These are phyloP conservation scores for Brettanomyces naardenensis DNA, from an alignment of 805 yeast species.

Conservation along the genomic window DNA sequence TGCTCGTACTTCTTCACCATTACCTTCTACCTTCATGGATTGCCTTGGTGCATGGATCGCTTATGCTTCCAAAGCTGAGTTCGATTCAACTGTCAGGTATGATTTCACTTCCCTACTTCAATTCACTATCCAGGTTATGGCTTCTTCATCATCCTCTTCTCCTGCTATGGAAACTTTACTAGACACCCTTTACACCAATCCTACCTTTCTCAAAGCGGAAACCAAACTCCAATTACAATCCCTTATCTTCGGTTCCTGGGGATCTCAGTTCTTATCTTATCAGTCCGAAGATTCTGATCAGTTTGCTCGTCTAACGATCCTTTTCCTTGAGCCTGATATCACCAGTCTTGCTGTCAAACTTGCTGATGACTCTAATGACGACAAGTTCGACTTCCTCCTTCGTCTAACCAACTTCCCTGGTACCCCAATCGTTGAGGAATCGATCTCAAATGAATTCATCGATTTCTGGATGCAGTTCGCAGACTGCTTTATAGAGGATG, in stretches of 20 bases:
- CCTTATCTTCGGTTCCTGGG: conserved; percentile 40
- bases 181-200: conserved; percentile 40
- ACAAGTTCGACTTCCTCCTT: conserved; percentile 40
- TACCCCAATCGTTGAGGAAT: conserved; percentile 51
- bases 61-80: conserved; percentile 31
- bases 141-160: conserved; percentile 6
- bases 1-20: conserved; percentile 1
- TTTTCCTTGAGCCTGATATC: conserved; percentile 40
- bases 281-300: conserved; percentile 32
- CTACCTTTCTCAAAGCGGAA: conserved; percentile 29
- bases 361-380: conserved; percentile 26
- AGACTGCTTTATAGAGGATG: conserved; percentile 46
- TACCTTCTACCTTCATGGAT: conserved; percentile 19
- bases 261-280: conserved; percentile 31
- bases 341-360: conserved; percentile 34
- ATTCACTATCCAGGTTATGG: conserved; percentile 13
- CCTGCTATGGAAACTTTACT: conserved; percentile 29
- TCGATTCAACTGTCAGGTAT: conserved; percentile 22
- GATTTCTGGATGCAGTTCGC: conserved; percentile 66
- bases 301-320: conserved; percentile 37
- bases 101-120: conserved; percentile 15
- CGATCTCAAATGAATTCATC: conserved; percentile 44
- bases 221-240: conserved; percentile 24
- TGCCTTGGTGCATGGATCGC: conserved; percentile 29
- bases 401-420: conserved; percentile 51